Base-by-base conservation (phyloP, 495 filamentous ascomycete genomes). In the Collariella sp. region DNA sequence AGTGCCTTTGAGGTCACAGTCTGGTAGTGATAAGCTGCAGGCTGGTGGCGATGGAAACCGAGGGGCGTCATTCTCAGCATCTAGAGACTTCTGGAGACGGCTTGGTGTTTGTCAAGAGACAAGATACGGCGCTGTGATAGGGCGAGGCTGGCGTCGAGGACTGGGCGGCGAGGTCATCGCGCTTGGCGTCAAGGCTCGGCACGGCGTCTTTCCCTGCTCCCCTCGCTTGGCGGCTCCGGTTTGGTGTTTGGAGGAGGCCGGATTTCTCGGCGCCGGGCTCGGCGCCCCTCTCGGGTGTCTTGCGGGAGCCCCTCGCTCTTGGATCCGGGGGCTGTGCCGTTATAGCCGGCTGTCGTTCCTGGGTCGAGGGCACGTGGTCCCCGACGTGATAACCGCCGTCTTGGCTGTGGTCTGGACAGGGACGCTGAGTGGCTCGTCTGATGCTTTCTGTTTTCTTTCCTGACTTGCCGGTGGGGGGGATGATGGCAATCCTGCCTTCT, bases 1-100 rank as follows among this genome's bases (percentile, higher is more conserved):
- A 31, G 50, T 16, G 49, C 53, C 53, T 49, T 38, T 50, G 18
- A 49, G 46, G 19, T 33, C 11, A 35, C 35, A 11, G 7, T 9
- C n/a, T 46, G 44, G 43, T 20, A 10, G 20, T 38, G 54, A 57
- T 54, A 54, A 46, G 54, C 26, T 48, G 50, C 43, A 51, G 46
- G 29, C 42, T 50, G 57, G 60, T 62, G 60, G 57, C 57, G 29
- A 62, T 48, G 53, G 43, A n/a, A 19, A 18, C 24, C 48, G 23
- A 20, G n/a, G 24, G 50, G 58, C 58, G 61, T 64, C 55, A 56
- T 56, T 29, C 23, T 41, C 19, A 10, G 7, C 26, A 26, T 47
- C 35, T 15, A n/a, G 24, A 23, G 29, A 24, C 38, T 24, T 18
- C 49, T 52, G 33, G 45, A 20, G 55, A 16, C n/a, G 46, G 19